Base-by-base conservation (phyloP, 108 stramenopile genomes). In the Pseudonitzschia pungens region DNA sequence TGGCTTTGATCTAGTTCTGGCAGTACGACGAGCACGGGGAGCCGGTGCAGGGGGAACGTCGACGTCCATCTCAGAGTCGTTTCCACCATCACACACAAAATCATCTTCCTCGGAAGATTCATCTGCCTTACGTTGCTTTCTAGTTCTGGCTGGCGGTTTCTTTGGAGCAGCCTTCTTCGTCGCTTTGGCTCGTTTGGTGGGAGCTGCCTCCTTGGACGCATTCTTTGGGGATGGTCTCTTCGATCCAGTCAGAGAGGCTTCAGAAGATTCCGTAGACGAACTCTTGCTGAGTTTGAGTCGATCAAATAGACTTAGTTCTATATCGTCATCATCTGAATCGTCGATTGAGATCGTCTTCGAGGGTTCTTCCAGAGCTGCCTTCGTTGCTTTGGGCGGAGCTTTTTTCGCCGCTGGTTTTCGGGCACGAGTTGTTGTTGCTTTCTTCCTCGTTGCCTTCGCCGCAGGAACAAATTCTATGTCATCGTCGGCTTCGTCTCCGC, bases 401-500 rank as follows among this genome's bases (percentile, higher is more conserved):
- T 48, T 48, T 41, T 67, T 67, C n/a, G 73, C 53, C 28, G 42
- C 72, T 24, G 52, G 40, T 42, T 67, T 62, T 52, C 67, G 40
- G 15, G 51, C 68, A 65, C 32, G 69, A 24, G 54, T 8, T 24
- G 74, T 20, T 18, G 71, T 14, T 0, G 75, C 16, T 57, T 76
- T 76, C 63, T 29, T 27, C 20, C 43, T 29, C 18, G 42, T 27
- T 51, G 71, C 48, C 36, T 65, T 72, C 27, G 9, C 40, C 5
- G 21, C 26, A 21, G 32, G 67, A 12, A 66, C 83, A 0, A 76
- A 73, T 27, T 88, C 85, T 14, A 66, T 83, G 15, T 84, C 84
- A 26, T 91, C 82, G 20, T 65, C 65, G 31, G 57, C 55, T 53
- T 86, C 88, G 71, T 77, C n/a, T 71, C 85, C 83, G 22, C 73